These are phyloP conservation scores for Aspergillus bridgeri DNA, from an alignment of 495 filamentous ascomycete genomes.

Conservation along the genomic window DNA sequence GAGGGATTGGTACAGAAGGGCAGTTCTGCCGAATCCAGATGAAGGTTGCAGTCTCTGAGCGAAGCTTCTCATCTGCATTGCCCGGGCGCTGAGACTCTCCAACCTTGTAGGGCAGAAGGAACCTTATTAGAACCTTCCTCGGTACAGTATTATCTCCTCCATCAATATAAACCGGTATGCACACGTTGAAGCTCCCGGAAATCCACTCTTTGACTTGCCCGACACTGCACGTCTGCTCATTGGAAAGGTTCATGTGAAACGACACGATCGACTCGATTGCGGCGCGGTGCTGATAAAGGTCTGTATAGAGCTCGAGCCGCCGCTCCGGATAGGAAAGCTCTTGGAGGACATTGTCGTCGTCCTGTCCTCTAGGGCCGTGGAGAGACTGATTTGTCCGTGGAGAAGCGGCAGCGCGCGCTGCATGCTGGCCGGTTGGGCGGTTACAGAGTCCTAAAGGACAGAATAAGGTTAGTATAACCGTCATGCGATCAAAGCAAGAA, in stretches of 20 bases:
- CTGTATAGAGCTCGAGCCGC: conserved; percentile 11
- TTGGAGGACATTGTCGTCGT: conserved; percentile 15
- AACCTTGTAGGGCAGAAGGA: conserved; percentile 25
- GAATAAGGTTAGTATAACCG: no score
- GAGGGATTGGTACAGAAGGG: conserved; percentile 27
- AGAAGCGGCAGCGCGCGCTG: conserved; percentile 1
- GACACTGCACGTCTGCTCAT: conserved; percentile 11
- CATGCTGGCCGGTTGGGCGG: no score
- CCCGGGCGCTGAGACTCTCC: conserved; percentile 31
- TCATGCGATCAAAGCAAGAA: no score
- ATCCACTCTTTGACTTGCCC: conserved; percentile 26
- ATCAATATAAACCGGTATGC: conserved; percentile 25
- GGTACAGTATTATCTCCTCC: conserved; percentile 1
- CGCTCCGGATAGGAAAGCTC: conserved; percentile 11
- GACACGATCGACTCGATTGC: conserved; percentile 18
- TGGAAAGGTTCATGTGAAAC: conserved; percentile 11
- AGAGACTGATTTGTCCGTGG: not conserved
- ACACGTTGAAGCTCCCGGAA: conserved; percentile 35
- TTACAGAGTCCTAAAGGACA: no score
- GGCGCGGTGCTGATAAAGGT: conserved; percentile 1
- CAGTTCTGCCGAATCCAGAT: conserved; percentile 34
- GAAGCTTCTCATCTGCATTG: conserved; percentile 38
- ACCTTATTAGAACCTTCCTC: conserved; percentile 26
- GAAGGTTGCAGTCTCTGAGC: conserved; percentile 36
- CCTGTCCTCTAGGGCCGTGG: conserved; percentile 4